Evolutionary conservation across 1,284 basidiomycete genomes (phyloP), one percentile per base, ranked within the genome.

Genomic region (Meripilus lineatus): DNA sequence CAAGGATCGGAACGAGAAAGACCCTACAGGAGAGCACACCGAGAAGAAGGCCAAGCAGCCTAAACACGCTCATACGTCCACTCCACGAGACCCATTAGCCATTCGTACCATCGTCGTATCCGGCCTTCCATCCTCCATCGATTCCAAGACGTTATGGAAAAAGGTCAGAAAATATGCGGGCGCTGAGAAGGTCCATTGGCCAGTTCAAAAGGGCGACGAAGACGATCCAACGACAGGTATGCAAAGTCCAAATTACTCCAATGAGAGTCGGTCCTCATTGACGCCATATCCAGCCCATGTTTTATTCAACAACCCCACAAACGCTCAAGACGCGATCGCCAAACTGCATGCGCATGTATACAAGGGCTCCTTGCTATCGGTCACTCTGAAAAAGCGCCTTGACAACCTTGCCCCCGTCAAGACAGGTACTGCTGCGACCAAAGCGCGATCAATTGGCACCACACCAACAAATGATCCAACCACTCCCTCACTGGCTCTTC

Each of bases 271-370:
- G 10, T 13, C 30, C 32, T n/a, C 32, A 4, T 15, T 20, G 64
- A 46, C 45, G 11, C 61, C 44, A 50, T 50, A 14, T 57, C 54
- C 40, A 80, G 93, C 93, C 3, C 74, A 90, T 54, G 80, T 89
- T 33, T 58, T 93, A 23, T 96, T 95, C 64, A 67, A 75, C 1
- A 82, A 79, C 0, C 83, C 93, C 7, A 71, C 73, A 4, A 70
- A 79, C 44, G 92, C 93, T 0, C 72, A 78, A 40, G 79, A 83
- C 17, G 88, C 88, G 1, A 77, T 91, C 23, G 70, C 68, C 46
- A 93, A 92, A 66, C 79, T 99, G 1, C 92, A 99, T 60, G 91
- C 91, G 0, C 93, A 96, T 61, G 84, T 93, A 32, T 97, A 88
- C 77, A 96, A 97, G 64, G 93, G 93, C 33, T 72, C 77, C 2